Evolutionary conservation across 192 early-diverging fungal genomes (phyloP), one percentile per base, ranked within the genome.

Genomic region (Gaertneriomyces semiglobifer): DNA sequence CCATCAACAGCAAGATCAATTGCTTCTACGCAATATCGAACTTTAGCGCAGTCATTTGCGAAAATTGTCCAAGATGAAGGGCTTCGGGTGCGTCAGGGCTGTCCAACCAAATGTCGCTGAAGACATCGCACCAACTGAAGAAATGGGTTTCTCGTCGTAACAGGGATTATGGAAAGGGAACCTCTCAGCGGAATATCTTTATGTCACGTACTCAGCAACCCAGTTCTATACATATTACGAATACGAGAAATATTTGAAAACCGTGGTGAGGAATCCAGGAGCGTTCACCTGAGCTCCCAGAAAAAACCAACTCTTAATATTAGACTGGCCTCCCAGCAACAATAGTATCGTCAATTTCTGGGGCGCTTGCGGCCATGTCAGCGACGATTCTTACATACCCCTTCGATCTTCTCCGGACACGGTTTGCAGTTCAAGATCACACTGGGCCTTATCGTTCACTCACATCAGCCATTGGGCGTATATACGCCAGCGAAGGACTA

Each of bases 91-190:
- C 64, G 47, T n/a, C 33, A 8, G 4, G 4, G 39, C 54, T 16
- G 9, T 33, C 20, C 19, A 58, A n/a, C 20, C 12, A 6, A 58
- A 33, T 33, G 25, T 33, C 25, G 25, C 25, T 33, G 25, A 33
- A 33, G 25, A 2, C 25, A 33, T 0, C 25, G 25, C 1, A 33
- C 25, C 25, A 33, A 33, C 25, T 33, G 25, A 33, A 33, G 25
- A 0, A 0, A 33, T 33, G 25, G 25, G 25, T 33, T 33, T 33
- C 2, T 33, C 25, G 25, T 33, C 25, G 2, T 2, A 33, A 33
- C 25, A 86, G 78, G 93, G 88, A 12, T 77, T 95, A 39, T 98
- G 91, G 84, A 96, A 96, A 62, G 96, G 96, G 38, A 98, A 98
- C 62, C 72, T 92, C 68, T 87, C 93, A 0, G 96, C 96, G 5